Percentiles rank a stretch among this genome's conserved stretches.
Conservation (phyloP, 805 yeast species). For the Suhomyces vadensis region DNA sequence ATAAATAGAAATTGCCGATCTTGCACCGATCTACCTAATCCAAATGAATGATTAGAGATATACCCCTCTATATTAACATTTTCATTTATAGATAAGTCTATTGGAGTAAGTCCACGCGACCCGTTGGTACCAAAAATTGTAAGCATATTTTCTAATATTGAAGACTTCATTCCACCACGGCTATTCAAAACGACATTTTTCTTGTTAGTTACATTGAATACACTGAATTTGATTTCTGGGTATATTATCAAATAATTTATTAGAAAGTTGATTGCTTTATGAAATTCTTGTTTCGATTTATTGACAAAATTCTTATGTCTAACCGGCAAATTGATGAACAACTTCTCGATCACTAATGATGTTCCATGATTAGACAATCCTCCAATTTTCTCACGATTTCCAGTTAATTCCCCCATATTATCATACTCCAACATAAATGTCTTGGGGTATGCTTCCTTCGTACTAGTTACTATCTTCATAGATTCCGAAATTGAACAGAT, state of each 20-base stretch:
- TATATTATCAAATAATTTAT: slow-evolving; percentile 69
- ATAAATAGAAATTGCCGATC: slow-evolving; percentile 78
- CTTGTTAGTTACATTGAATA: slow-evolving; percentile 51
- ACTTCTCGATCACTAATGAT: slow-evolving; percentile 50
- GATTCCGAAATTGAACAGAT: slow-evolving; percentile 55
- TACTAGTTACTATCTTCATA: slow-evolving; percentile 52
- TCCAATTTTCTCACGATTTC: slow-evolving; percentile 45
- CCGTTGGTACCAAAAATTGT: slow-evolving; percentile 72
- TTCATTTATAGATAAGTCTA: slow-evolving; percentile 45
- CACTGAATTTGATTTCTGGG: slow-evolving; percentile 57
- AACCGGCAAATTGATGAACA: slow-evolving; percentile 79
- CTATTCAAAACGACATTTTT: slow-evolving; percentile 60
- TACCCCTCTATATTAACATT: slow-evolving; percentile 52
- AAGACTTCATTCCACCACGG: slow-evolving; percentile 48
- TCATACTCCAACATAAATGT: slow-evolving; percentile 60
- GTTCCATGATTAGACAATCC: slow-evolving; percentile 61
- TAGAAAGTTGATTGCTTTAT: slow-evolving; percentile 60
- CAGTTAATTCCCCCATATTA: slow-evolving; percentile 50
- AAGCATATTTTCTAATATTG: slow-evolving; percentile 52
- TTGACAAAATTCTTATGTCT: slow-evolving; percentile 71
- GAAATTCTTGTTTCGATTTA: slow-evolving; percentile 68
- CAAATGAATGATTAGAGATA: slow-evolving; percentile 77
- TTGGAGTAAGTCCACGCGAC: slow-evolving; percentile 53
- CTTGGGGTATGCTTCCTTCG: slow-evolving; percentile 48
- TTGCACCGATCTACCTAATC: slow-evolving; percentile 59